phyloP scores from a whole-genome alignment of 768 basidiomycete genomes.

The Russula sp. region DNA sequence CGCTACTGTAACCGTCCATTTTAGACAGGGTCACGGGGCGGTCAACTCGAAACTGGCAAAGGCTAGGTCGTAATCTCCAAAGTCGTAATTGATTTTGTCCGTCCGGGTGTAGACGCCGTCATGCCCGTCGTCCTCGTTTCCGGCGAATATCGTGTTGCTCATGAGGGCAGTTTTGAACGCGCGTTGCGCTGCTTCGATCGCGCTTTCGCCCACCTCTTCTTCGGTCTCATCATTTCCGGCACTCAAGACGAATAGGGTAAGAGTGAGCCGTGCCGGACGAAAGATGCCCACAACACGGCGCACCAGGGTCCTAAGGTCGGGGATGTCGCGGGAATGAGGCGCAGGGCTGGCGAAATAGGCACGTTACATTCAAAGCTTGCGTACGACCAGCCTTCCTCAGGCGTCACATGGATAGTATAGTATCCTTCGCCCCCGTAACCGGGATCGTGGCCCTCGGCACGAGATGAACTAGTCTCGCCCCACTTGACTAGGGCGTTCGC shows the following conservation, averaged over 20 bases:
- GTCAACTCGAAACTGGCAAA: constrained; percentile 80
- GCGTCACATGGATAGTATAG: constrained; percentile 98
- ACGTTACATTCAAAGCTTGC: constrained; percentile 99
- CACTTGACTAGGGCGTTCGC: constrained; percentile 85
- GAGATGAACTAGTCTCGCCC: constrained; percentile 41
- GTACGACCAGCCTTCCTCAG: constrained; percentile 97
- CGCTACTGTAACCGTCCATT: background rate
- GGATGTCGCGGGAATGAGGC: constrained; percentile 45
- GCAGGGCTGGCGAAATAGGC: constrained; percentile 51
- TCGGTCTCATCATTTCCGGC: constrained; percentile 45
- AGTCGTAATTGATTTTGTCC: constrained; percentile 98
- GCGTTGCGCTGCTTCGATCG: constrained; percentile 69
- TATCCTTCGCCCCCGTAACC: constrained; percentile 72
- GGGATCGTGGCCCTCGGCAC: constrained; percentile 29
- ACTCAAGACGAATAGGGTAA: constrained; percentile 89
- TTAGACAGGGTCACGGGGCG: constrained; percentile 25
- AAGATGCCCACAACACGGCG: constrained; percentile 91
- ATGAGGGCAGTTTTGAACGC: constrained; percentile 67
- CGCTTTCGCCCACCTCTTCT: constrained; percentile 50
- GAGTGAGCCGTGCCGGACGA: constrained; percentile 76
- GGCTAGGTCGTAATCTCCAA: constrained; percentile 87
- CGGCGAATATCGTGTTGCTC: constrained; percentile 21
- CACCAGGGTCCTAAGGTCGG: constrained; percentile 77
- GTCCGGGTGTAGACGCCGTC: constrained; percentile 65
- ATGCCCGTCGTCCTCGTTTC: constrained; percentile 22